A percentile compares a stretch with the other conserved stretches of the same genome.
phyloP scores from a whole-genome alignment of 2,329 filamentous ascomycete species.

The Trichophyton verrucosum region DNA sequence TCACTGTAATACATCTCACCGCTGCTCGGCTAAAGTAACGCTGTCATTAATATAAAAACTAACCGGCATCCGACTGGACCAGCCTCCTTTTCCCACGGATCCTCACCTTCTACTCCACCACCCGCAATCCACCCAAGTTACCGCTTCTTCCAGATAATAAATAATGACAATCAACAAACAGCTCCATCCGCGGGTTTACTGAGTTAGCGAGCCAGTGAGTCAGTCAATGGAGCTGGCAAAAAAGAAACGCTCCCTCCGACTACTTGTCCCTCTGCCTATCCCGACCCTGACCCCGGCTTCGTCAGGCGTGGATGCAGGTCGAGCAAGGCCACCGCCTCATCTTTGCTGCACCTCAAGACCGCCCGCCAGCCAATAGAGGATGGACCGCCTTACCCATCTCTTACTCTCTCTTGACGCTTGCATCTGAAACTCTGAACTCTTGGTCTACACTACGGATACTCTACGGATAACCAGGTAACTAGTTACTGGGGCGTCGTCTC shows the following conservation, averaged over 20 bases:
- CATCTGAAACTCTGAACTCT: background rate
- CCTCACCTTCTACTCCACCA: background rate
- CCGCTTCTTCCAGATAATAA: background rate
- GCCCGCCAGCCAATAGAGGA: background rate
- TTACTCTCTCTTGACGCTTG: too few species aligned
- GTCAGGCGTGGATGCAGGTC: constrained; percentile 1
- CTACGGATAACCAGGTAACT: too few species aligned
- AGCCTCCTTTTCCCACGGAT: background rate
- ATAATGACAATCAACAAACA: background rate
- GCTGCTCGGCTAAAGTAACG: too few species aligned
- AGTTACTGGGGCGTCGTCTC: background rate
- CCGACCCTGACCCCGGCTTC: background rate
- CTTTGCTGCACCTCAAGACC: background rate
- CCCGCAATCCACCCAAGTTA: background rate
- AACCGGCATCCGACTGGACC: background rate
- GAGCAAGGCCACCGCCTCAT: background rate
- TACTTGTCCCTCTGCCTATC: too few species aligned
- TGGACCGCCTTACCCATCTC: too few species aligned
- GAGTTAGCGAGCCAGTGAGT: background rate
- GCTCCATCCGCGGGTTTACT: too few species aligned
- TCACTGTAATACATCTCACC: too few species aligned
- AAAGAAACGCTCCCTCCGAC: background rate
- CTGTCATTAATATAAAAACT: too few species aligned
- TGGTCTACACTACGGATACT: too few species aligned
- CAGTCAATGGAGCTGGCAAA: background rate